Evolutionary conservation across 2,329 filamentous ascomycete genomes (phyloP).

Genomic region (Byssochlamys sp.): DNA sequence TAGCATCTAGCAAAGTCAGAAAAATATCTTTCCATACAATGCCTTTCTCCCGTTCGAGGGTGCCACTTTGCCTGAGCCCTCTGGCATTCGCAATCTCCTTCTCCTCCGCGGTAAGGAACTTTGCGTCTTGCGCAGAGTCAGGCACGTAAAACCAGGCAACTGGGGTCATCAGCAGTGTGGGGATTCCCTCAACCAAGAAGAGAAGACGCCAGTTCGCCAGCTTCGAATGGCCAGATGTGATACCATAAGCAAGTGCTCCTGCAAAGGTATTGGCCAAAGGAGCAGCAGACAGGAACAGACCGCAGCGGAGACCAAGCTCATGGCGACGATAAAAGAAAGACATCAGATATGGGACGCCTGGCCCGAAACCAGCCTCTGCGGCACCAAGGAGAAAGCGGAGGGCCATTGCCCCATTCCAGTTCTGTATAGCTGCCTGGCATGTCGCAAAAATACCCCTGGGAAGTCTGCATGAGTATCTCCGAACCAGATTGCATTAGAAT

Average conservation of each 20-base stretch:
- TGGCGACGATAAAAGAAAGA: conserved; percentile 52
- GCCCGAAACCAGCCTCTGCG: conserved; percentile 39
- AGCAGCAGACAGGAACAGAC: conserved; percentile 47
- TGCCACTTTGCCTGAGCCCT: conserved; percentile 45
- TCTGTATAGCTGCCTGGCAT: conserved; percentile 36
- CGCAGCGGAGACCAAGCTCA: conserved; percentile 47
- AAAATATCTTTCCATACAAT: conserved; percentile 42
- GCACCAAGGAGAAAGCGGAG: conserved; percentile 41
- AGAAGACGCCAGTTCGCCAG: conserved; percentile 57
- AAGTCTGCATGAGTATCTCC: conserved; percentile 2
- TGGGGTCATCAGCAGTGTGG: conserved; percentile 46
- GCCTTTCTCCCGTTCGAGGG: conserved; percentile 30
- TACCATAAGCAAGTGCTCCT: conserved; percentile 55
- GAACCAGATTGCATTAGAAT: conserved; percentile 6
- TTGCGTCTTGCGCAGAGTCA: conserved; percentile 43
- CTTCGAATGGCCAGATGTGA: conserved; percentile 49
- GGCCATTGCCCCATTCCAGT: conserved; percentile 41
- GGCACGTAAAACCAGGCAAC: conserved; percentile 48
- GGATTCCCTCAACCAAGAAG: conserved; percentile 57
- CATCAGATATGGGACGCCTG: conserved; percentile 41
- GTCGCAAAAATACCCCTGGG: conserved; percentile 40
- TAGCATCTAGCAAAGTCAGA: conserved; percentile 34
- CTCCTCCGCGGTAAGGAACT: conserved; percentile 50
- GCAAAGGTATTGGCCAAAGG: conserved; percentile 73
- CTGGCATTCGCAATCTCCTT: conserved; percentile 48